Conservation (phyloP, 371 early-diverging fungal genomes). For the Nosema bombycis region DNA sequence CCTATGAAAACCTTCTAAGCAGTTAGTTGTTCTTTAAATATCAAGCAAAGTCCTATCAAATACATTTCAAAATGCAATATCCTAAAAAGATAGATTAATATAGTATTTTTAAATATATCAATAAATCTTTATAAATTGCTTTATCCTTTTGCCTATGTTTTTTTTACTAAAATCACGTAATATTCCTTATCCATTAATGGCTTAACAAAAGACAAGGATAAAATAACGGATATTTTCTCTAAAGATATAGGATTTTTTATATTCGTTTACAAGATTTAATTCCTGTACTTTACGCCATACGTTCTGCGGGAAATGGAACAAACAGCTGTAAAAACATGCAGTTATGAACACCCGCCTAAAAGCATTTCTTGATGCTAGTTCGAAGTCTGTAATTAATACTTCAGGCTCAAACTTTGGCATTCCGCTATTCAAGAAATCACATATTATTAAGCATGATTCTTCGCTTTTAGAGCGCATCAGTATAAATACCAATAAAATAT, state of each 20-base stretch:
- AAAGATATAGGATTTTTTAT: not conserved
- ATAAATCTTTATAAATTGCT: no score
- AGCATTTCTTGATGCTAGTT: not conserved
- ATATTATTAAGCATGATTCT: not conserved
- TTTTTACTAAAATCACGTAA: no score
- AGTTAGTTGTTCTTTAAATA: no score
- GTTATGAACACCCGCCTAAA: not conserved
- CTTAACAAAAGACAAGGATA: not conserved
- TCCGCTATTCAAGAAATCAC: not conserved
- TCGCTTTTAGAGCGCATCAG: not conserved
- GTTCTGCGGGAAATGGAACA: not conserved
- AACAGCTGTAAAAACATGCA: not conserved
- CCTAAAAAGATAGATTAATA: no score
- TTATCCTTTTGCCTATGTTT: no score
- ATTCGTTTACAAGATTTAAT: not conserved
- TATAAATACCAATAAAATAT: not conserved
- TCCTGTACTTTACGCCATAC: not conserved
- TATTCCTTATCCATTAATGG: no score
- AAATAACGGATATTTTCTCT: not conserved
- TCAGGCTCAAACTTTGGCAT: not conserved
- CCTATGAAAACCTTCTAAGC: no score
- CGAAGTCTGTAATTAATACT: not conserved
- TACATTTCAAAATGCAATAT: no score
- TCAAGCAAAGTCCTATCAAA: no score
- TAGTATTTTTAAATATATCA: no score